Evolutionary conservation across 441 rosid genomes (phyloP).

Genomic region (Rhodomyrtus psidioides): DNA sequence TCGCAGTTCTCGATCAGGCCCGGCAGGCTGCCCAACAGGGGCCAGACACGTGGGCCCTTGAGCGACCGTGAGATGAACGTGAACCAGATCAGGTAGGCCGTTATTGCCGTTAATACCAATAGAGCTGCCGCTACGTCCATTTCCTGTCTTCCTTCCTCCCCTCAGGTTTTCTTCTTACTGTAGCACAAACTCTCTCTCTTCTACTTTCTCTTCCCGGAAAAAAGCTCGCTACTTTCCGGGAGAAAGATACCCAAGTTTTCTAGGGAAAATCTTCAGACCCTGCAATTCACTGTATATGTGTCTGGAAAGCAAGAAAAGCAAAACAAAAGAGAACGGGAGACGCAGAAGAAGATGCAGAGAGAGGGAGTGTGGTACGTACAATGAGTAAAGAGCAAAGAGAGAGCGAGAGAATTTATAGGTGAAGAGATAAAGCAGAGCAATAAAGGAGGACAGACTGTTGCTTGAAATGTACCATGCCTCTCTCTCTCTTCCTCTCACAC

Average conservation of each 20-base stretch:
- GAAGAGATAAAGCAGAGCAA: conserved; percentile 29
- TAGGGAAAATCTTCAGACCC: not conserved
- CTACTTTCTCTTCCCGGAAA: not conserved
- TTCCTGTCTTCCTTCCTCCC: not conserved
- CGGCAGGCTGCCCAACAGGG: conserved; percentile 84
- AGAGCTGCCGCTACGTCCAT: conserved; percentile 69
- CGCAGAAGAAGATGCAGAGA: not conserved
- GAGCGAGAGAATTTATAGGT: conserved; percentile 45
- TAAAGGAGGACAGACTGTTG: conserved; percentile 60
- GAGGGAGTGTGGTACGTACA: not conserved
- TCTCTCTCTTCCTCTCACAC: not conserved
- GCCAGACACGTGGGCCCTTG: conserved; percentile 91
- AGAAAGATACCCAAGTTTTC: not conserved
- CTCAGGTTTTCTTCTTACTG: not conserved
- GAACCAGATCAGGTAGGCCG: conserved; percentile 78
- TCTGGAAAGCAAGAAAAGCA: not conserved
- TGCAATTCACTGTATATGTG: not conserved
- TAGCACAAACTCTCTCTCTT: not conserved
- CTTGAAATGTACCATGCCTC: conserved; percentile 16
- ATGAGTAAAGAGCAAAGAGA: not conserved
- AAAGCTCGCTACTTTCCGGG: not conserved
- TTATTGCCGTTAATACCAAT: conserved; percentile 51
- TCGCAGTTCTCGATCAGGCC: conserved; percentile 83
- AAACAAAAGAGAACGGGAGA: not conserved
- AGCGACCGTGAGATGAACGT: conserved; percentile 80